Evolutionary conservation across 345 rosid genomes (phyloP).

Genomic region (Lumnitzera littorea): DNA sequence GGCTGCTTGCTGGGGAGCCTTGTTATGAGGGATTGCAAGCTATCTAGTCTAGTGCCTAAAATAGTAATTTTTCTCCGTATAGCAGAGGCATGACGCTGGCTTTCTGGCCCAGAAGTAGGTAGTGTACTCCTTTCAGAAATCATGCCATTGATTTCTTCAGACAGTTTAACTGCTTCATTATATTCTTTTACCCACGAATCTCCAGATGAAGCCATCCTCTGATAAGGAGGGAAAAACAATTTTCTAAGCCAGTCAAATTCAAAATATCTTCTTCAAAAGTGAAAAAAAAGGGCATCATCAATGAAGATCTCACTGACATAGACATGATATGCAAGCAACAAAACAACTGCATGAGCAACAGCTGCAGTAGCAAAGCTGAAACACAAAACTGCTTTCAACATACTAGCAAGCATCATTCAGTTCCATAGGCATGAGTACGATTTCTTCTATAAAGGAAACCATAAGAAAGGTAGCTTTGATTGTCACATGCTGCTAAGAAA

Average conservation of each 20-base stretch:
- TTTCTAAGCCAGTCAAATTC: not conserved
- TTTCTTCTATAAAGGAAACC: too few relatives aligned
- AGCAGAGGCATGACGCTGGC: slow-evolving; percentile 84
- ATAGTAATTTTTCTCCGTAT: slow-evolving; percentile 85
- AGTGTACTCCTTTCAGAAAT: slow-evolving; percentile 53
- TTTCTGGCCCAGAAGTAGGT: slow-evolving; percentile 64
- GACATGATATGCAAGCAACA: too few relatives aligned
- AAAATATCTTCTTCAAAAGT: not conserved
- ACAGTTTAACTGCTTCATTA: slow-evolving; percentile 64
- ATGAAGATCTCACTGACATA: not conserved
- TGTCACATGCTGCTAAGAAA: too few relatives aligned
- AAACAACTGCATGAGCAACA: too few relatives aligned
- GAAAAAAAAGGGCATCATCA: not conserved
- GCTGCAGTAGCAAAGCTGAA: too few relatives aligned
- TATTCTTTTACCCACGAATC: slow-evolving; percentile 87
- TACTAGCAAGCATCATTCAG: too few relatives aligned
- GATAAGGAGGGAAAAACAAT: slow-evolving; percentile 6
- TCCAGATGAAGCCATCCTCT: slow-evolving; percentile 61
- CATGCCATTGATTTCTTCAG: slow-evolving; percentile 82
- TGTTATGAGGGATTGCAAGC: slow-evolving; percentile 62
- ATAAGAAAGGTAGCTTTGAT: too few relatives aligned
- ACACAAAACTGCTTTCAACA: too few relatives aligned
- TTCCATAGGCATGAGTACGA: too few relatives aligned
- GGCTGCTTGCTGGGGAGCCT: slow-evolving; percentile 67
- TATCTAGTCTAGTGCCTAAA: slow-evolving; percentile 74